phyloP scores from a whole-genome alignment of 2,329 filamentous ascomycete genomes.

The Nothomitra cinnamomea region DNA sequence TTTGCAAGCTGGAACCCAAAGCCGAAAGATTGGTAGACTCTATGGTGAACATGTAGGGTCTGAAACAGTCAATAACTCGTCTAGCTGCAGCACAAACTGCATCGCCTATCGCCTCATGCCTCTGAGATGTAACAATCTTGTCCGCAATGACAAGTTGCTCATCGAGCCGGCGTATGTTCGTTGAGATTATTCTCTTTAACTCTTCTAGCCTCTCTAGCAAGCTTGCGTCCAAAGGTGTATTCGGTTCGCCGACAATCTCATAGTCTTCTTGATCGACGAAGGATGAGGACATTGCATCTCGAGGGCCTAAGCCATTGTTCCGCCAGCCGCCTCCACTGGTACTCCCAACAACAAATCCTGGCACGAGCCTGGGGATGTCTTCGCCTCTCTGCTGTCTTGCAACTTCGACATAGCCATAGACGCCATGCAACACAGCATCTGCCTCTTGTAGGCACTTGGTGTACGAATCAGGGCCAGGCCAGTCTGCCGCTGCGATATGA shows the following conservation, averaged over 20 bases:
- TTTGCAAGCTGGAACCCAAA: slow-evolving; percentile 61
- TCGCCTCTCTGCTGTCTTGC: slow-evolving; percentile 86
- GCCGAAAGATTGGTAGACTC: slow-evolving; percentile 83
- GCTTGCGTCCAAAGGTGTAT: slow-evolving; percentile 54
- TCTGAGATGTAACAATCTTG: slow-evolving; percentile 62
- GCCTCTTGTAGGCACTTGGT: slow-evolving; percentile 93
- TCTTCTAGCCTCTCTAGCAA: slow-evolving; percentile 75
- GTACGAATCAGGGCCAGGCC: slow-evolving; percentile 82
- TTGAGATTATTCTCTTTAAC: slow-evolving; percentile 67
- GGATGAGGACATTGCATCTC: slow-evolving; percentile 46
- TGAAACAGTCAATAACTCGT: slow-evolving; percentile 74
- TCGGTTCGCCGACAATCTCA: slow-evolving; percentile 51
- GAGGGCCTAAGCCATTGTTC: slow-evolving; percentile 42
- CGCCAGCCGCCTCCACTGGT: slow-evolving; percentile 76
- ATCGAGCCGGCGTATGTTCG: slow-evolving; percentile 72
- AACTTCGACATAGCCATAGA: slow-evolving; percentile 92
- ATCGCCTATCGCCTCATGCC: slow-evolving; percentile 67
- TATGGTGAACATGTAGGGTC: slow-evolving; percentile 74
- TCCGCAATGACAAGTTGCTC: slow-evolving; percentile 63
- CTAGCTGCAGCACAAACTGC: slow-evolving; percentile 62
- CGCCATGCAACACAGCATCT: slow-evolving; percentile 85
- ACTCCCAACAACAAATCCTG: slow-evolving; percentile 82
- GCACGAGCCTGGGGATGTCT: slow-evolving; percentile 79
- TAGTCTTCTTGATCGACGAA: slow-evolving; percentile 79
- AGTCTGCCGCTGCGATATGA: slow-evolving; percentile 92